phyloP scores from a whole-genome alignment of 192 early-diverging fungal genomes.

The Gaertneriomyces semiglobifer region DNA sequence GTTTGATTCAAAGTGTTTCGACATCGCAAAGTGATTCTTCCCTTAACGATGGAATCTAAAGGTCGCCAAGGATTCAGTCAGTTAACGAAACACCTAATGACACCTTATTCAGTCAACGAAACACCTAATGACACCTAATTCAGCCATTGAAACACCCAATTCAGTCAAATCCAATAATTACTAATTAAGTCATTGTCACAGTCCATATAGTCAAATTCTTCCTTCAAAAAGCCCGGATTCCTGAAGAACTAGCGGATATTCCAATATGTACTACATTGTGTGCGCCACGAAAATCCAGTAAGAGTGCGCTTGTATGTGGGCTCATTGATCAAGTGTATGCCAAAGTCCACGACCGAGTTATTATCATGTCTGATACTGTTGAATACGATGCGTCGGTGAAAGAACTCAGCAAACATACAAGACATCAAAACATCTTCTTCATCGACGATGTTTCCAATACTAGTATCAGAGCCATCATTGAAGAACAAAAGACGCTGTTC shows the following conservation, averaged over 20 bases:
- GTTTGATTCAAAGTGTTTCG: too few relatives aligned
- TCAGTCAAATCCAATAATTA: too few relatives aligned
- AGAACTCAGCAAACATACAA: constrained; percentile 3
- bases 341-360: not conserved
- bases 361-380: constrained; percentile 13
- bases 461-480: constrained; percentile 6
- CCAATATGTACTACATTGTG: constrained; percentile 3
- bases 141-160: too few relatives aligned
- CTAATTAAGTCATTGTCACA: too few relatives aligned
- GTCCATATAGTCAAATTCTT: too few relatives aligned
- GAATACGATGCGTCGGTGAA: constrained; percentile 4
- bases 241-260: not conserved
- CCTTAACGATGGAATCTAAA: too few relatives aligned
- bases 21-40: too few relatives aligned
- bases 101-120: too few relatives aligned
- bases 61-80: too few relatives aligned
- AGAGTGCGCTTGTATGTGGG: constrained; percentile 14
- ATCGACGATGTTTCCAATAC: constrained; percentile 17
- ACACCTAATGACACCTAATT: too few relatives aligned
- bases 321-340: constrained; percentile 16
- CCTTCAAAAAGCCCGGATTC: constrained; percentile 14
- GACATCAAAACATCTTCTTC: constrained; percentile 18
- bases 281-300: constrained; percentile 8
- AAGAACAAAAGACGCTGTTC: too few relatives aligned
- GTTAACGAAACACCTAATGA: too few relatives aligned